Evolutionary conservation across 208 protist genomes (phyloP), one percentile per base, ranked within the genome.

Genomic region (Wallacemonas rigidus): DNA sequence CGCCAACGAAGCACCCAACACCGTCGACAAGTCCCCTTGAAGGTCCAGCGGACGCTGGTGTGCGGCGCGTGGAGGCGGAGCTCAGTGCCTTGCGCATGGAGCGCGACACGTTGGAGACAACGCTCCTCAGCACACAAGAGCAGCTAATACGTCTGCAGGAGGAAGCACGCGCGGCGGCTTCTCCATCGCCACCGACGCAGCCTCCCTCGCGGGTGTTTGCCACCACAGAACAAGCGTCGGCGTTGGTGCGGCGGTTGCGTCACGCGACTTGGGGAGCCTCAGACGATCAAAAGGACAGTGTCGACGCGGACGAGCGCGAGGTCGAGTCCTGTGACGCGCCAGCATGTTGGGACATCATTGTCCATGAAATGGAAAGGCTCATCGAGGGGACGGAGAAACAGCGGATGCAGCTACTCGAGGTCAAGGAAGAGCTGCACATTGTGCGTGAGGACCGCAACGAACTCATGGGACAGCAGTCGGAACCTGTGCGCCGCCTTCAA

Each of bases 371-470:
- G 14, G 53, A 6, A 38, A 53, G 72, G 45, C 36, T 72, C 38
- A 26, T 14, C 5, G 57, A 74, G 11, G 45, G 44, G 5, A 14
- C 69, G 17, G 53, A 39, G 55, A 57, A 43, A 5, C 43, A 71
- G 26, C n/a, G 56, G 8, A 12, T 69, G 40, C 80, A 69, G 8
- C 61, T 79, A 58, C 64, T 79, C 0, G 88, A 82, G 44, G 47
- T 87, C 11, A 43, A 48, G 44, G 85, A 87, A 47, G 83, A 91
- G 78, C 78, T 93, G 12, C 71, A 83, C 35, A 85, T 93, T 55
- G 88, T 93, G 50, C 88, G 88, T 2, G 76, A 75, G 12, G 88
- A 93, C 58, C 75, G 88, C 41, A 91, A 90, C 65, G 88, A 89
- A 69, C 67, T 93, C 17, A 80, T 93, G 26, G 85, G 85, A 2